Evolutionary conservation across 257 asterid species (phyloP).

Genomic region (Verbena officinalis): DNA sequence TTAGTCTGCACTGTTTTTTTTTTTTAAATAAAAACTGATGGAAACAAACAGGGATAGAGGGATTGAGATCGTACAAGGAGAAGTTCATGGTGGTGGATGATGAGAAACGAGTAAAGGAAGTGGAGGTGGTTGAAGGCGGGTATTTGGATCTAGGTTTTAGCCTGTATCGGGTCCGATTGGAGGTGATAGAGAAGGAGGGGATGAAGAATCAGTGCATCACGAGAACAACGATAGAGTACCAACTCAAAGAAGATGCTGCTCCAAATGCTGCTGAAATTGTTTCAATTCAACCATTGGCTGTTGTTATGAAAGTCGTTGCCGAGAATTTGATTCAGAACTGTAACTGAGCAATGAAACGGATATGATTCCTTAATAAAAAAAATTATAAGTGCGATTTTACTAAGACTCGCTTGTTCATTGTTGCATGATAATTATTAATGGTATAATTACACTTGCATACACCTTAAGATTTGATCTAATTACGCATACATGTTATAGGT

Average conservation of each 20-base stretch:
- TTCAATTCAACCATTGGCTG: conserved; percentile 42
- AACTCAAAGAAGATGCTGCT: conserved; percentile 52
- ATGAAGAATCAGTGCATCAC: conserved; percentile 43
- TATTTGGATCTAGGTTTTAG: conserved; percentile 55
- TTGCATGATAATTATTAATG: no score
- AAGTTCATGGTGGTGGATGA: conserved; percentile 61
- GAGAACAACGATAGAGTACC: conserved; percentile 55
- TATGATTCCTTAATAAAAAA: no score
- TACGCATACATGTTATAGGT: no score
- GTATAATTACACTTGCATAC: no score
- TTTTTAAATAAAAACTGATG: no score
- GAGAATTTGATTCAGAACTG: conserved; percentile 29
- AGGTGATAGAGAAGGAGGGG: conserved; percentile 48
- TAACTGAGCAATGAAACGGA: conserved; percentile 2
- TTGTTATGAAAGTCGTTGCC: conserved; percentile 47
- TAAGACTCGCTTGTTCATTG: no score
- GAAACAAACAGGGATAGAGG: not conserved
- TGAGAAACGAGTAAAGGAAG: conserved; percentile 48
- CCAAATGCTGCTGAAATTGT: conserved; percentile 41
- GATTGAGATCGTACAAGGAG: conserved; percentile 48
- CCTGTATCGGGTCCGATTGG: conserved; percentile 43
- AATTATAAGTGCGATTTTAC: no score
- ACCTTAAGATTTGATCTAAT: no score
- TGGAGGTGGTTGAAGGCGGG: conserved; percentile 68
- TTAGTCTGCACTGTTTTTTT: no score